Percentiles rank a stretch among this genome's conserved stretches.
Conservation (phyloP, 495 filamentous ascomycete genomes). For the Tuber umbilicatum region DNA sequence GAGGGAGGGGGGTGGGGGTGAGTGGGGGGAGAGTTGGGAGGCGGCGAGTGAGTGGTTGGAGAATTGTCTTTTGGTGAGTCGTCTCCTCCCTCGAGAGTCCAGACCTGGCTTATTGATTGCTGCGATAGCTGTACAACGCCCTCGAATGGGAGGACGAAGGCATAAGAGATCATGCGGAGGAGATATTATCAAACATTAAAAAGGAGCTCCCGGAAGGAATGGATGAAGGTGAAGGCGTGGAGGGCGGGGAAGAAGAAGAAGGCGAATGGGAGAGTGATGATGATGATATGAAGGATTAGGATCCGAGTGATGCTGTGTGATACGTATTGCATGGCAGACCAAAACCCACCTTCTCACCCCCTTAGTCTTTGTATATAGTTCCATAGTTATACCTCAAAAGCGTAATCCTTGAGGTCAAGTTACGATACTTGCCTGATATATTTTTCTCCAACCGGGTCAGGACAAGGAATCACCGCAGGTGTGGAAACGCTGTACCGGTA, state of each 20-base stretch:
- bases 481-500: too few species aligned
- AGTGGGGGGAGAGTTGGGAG: constrained; percentile 44
- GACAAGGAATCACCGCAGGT: neutral
- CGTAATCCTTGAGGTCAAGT: neutral
- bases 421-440: neutral
- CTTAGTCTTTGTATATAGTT: constrained; percentile 4
- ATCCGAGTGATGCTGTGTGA: constrained; percentile 8
- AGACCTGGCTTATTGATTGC: constrained; percentile 53
- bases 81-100: neutral
- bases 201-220: constrained; percentile 51
- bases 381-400: neutral
- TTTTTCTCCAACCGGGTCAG: neutral
- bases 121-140: constrained; percentile 54
- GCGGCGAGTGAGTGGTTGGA: constrained; percentile 45
- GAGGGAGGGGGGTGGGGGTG: constrained; percentile 30
- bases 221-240: constrained; percentile 46
- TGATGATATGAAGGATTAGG: constrained; percentile 44
- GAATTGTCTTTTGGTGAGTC: constrained; percentile 28
- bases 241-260: constrained; percentile 47
- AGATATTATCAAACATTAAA: constrained; percentile 54
- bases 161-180: constrained; percentile 58
- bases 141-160: constrained; percentile 68
- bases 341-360: neutral
- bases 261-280: constrained; percentile 52
- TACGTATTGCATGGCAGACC: neutral